These are phyloP conservation scores for Diaporthe sp. DNA, from an alignment of 2,329 filamentous ascomycete species.

Conservation along the genomic window DNA sequence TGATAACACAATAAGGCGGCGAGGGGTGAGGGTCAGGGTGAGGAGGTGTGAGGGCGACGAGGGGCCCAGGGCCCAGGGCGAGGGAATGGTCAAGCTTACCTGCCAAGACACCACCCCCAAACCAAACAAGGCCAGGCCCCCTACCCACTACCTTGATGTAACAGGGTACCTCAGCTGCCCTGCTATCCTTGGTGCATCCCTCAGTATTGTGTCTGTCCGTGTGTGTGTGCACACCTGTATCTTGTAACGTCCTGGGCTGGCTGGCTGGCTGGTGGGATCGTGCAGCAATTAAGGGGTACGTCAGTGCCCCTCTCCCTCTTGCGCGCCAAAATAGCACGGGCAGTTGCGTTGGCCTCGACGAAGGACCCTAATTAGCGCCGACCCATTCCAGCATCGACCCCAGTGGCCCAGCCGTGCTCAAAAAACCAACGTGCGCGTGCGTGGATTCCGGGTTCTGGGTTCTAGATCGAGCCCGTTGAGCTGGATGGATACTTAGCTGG, in stretches of 20 bases:
- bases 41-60: background rate
- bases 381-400: slow-evolving; percentile 2
- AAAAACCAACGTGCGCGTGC: background rate
- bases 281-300: slow-evolving; percentile 31
- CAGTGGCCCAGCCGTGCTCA: background rate
- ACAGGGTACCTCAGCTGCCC: background rate
- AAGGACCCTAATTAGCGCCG: slow-evolving; percentile 15
- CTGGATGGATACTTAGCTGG: background rate
- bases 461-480: slow-evolving; percentile 11
- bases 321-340: slow-evolving; percentile 18
- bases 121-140: slow-evolving; percentile 6
- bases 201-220: background rate
- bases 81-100: slow-evolving; percentile 27
- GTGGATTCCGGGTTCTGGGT: background rate
- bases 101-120: slow-evolving; percentile 11
- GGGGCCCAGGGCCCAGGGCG: background rate
- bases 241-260: background rate
- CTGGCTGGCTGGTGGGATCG: slow-evolving; percentile 11
- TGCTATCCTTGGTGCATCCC: background rate
- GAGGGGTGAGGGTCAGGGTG: background rate
- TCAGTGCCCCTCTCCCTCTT: slow-evolving; percentile 20
- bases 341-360: slow-evolving; percentile 17
- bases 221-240: background rate
- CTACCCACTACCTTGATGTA: background rate
- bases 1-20: slow-evolving; percentile 13